A percentile compares a stretch with the other conserved stretches of the same genome.
phyloP scores from a whole-genome alignment of 352 stramenopile species.

The Globisporangium solare region DNA sequence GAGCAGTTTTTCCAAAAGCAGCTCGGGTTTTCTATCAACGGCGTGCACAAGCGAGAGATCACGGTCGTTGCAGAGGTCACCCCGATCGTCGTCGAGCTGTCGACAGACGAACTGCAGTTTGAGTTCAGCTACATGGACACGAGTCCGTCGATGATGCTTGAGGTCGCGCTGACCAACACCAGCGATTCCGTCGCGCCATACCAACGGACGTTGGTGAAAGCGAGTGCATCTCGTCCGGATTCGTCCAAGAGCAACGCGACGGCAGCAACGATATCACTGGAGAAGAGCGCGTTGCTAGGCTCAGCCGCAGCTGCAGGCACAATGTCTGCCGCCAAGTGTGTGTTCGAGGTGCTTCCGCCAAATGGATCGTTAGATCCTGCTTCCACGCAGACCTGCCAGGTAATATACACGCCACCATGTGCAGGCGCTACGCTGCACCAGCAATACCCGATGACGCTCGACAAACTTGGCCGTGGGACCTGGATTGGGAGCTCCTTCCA shows the following conservation, averaged over 20 bases:
- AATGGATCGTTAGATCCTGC: conserved; percentile 33
- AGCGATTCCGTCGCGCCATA: conserved; percentile 88
- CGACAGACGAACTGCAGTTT: conserved; percentile 52
- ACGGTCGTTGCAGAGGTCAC: conserved; percentile 85
- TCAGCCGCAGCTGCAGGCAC: neutral
- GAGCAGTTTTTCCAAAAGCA: conserved; percentile 86
- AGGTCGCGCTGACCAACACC: conserved; percentile 85
- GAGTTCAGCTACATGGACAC: conserved; percentile 68
- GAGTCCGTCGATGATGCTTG: conserved; percentile 39
- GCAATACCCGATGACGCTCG: neutral
- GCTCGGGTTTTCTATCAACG: conserved; percentile 86
- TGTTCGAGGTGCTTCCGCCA: conserved; percentile 51
- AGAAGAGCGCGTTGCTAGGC: conserved; percentile 10
- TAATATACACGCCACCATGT: conserved; percentile 47
- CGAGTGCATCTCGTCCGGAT: conserved; percentile 27
- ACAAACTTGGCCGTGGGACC: conserved; percentile 2
- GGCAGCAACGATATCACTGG: conserved; percentile 16
- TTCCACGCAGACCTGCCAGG: conserved; percentile 35
- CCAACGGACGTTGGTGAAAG: conserved; percentile 48
- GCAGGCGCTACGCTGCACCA: neutral
- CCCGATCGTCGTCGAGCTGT: conserved; percentile 81
- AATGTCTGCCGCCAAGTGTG: conserved; percentile 4
- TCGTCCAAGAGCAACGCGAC: conserved; percentile 59
- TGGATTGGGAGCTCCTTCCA: conserved; percentile 47
- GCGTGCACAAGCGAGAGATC: conserved; percentile 78